phyloP scores from a whole-genome alignment of 2,329 filamentous ascomycete species.

The Aspergillus fijiensis region DNA sequence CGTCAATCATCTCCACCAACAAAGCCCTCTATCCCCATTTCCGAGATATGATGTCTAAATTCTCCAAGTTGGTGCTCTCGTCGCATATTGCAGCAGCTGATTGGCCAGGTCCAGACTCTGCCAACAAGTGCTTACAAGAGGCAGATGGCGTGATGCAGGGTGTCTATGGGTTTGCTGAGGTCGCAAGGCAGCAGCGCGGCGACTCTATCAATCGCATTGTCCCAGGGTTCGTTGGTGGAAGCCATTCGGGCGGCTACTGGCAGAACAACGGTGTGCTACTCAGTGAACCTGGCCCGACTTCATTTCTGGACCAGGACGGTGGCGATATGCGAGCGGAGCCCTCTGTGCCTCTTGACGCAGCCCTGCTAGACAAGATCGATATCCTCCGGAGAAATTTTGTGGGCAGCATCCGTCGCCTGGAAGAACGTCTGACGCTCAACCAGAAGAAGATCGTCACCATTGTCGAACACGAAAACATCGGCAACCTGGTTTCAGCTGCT shows the following conservation, averaged over 20 bases:
- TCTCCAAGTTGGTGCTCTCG: slow-evolving; percentile 97
- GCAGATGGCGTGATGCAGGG: slow-evolving; percentile 94
- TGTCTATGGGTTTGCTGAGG: slow-evolving; percentile 94
- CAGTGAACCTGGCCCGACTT: slow-evolving; percentile 63
- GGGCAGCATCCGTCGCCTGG: slow-evolving; percentile 80
- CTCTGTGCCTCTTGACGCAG: slow-evolving; percentile 69
- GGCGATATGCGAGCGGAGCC: slow-evolving; percentile 72
- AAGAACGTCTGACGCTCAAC: slow-evolving; percentile 73
- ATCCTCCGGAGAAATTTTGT: slow-evolving; percentile 81
- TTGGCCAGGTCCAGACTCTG: slow-evolving; percentile 90
- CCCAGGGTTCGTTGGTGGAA: slow-evolving; percentile 89
- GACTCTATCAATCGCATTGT: slow-evolving; percentile 91
- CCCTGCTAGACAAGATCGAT: slow-evolving; percentile 77
- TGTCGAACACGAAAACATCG: slow-evolving; percentile 73
- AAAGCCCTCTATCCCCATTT: slow-evolving; percentile 97
- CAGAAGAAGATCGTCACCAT: slow-evolving; percentile 85
- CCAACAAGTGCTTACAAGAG: slow-evolving; percentile 92
- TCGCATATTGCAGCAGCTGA: slow-evolving; percentile 97
- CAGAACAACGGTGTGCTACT: slow-evolving; percentile 63
- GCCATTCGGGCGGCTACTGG: slow-evolving; percentile 82
- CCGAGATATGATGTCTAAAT: slow-evolving; percentile 98
- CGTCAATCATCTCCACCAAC: slow-evolving; percentile 98
- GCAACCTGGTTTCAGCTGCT: slow-evolving; percentile 76
- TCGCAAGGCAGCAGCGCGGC: slow-evolving; percentile 87
- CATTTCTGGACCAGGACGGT: slow-evolving; percentile 83